These are phyloP conservation scores for Erysimum cheiri DNA, from an alignment of 441 rosid species.

Conservation along the genomic window DNA sequence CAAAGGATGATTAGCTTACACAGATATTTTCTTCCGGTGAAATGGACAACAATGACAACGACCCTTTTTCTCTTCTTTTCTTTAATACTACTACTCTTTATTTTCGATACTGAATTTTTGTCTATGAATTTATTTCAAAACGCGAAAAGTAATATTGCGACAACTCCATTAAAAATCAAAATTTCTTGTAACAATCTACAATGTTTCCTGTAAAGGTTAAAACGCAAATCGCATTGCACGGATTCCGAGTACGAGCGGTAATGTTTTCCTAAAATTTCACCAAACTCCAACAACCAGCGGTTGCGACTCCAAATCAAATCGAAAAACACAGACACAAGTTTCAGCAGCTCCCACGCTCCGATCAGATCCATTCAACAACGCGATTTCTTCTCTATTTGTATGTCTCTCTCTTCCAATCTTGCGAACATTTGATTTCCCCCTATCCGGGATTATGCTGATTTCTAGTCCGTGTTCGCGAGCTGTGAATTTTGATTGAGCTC, in stretches of 20 bases:
- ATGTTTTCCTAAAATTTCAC: constrained; percentile 35
- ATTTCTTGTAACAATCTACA: not conserved
- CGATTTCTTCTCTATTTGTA: constrained; percentile 5
- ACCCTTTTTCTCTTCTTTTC: not conserved
- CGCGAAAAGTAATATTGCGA: not conserved
- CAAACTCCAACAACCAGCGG: constrained; percentile 39
- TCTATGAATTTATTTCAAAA: not conserved
- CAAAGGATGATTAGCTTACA: not conserved
- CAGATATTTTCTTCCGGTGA: not conserved
- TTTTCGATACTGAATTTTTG: not conserved
- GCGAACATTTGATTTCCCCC: not conserved
- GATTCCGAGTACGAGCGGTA: constrained; percentile 23
- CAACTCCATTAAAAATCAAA: not conserved
- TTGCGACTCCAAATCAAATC: constrained; percentile 31
- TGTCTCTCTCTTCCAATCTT: constrained; percentile 22
- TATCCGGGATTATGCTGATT: constrained; percentile 8
- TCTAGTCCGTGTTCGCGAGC: constrained; percentile 3
- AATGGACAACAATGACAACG: constrained; percentile 15
- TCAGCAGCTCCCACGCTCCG: constrained; percentile 22
- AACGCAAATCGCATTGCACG: constrained; percentile 41
- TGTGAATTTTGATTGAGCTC: constrained; percentile 28
- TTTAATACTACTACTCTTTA: too few species aligned
- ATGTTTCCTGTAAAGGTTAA: too few species aligned
- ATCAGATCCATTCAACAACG: constrained; percentile 35
- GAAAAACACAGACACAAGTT: not conserved